Conservation (phyloP, 1,284 basidiomycete genomes). For the Naganishia albida region DNA sequence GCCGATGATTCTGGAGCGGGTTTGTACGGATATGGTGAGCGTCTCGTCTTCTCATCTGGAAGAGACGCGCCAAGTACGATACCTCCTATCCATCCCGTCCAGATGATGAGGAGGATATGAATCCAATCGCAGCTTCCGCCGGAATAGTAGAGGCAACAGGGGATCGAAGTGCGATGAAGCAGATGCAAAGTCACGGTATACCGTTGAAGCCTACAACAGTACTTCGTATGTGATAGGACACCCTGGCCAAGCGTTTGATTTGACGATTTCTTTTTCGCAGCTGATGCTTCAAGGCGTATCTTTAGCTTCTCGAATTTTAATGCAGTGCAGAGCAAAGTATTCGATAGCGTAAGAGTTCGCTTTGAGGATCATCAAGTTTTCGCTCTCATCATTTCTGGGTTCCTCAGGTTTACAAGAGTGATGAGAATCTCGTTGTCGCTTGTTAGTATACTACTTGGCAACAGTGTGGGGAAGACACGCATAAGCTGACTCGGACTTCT, state of each 20-base stretch:
- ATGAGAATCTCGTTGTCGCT: slow-evolving; percentile 79
- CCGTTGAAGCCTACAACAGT: slow-evolving; percentile 19
- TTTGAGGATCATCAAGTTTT: not conserved
- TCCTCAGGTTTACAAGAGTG: slow-evolving; percentile 64
- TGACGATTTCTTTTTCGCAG: slow-evolving; percentile 55
- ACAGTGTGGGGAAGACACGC: too few relatives aligned
- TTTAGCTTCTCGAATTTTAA: slow-evolving; percentile 91
- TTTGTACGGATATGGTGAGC: slow-evolving; percentile 2
- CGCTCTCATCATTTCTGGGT: not conserved
- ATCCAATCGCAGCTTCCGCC: not conserved
- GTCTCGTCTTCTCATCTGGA: not conserved
- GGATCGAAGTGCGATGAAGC: slow-evolving; percentile 22
- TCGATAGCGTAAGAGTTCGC: slow-evolving; percentile 62
- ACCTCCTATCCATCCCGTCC: too few relatives aligned
- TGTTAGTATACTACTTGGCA: slow-evolving; percentile 57
- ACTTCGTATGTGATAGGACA: slow-evolving; percentile 21
- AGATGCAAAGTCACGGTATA: slow-evolving; percentile 28
- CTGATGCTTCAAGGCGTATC: slow-evolving; percentile 73
- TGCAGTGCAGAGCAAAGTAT: slow-evolving; percentile 79
- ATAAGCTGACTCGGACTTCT: slow-evolving; percentile 20
- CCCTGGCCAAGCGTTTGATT: not conserved
- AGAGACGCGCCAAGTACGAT: too few relatives aligned
- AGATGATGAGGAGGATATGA: not conserved
- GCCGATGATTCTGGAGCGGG: slow-evolving; percentile 11
- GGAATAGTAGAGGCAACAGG: slow-evolving; percentile 6